A percentile compares a stretch with the other conserved stretches of the same genome.
Evolutionary conservation across 73 alveolate genomes (phyloP).

Genomic region (Paraurostyla sp.): DNA sequence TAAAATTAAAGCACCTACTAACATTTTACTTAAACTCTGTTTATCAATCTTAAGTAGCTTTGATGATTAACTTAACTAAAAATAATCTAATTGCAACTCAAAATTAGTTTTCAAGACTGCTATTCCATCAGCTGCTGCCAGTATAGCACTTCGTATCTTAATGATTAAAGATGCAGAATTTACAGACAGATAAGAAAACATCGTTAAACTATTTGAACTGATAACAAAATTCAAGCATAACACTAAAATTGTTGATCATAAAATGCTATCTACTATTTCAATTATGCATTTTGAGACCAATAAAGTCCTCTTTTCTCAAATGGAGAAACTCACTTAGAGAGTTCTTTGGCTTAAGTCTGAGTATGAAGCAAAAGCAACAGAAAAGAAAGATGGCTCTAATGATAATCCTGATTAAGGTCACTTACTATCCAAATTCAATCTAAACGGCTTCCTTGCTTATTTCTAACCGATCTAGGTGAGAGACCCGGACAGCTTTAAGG

Average conservation of each 20-base stretch:
- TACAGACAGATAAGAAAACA: neutral
- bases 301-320: neutral
- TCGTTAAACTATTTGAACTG: neutral
- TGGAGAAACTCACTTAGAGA: constrained; percentile 20
- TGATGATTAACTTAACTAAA: too few relatives aligned
- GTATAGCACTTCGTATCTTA: too few relatives aligned
- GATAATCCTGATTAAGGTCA: too few relatives aligned
- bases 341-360: constrained; percentile 32
- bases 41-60: neutral
- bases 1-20: neutral
- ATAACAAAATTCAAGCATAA: neutral
- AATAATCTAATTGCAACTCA: too few relatives aligned
- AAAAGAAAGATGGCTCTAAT: neutral
- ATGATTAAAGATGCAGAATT: too few relatives aligned
- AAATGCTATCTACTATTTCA: neutral
- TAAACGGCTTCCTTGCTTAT: neutral
- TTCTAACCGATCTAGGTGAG: neutral
- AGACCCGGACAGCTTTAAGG: neutral
- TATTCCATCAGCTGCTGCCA: too few relatives aligned
- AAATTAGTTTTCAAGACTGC: too few relatives aligned
- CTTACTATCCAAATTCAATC: too few relatives aligned
- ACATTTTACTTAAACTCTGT: neutral
- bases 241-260: neutral
- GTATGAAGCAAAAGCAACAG: neutral
- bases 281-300: neutral